Base-by-base conservation (phyloP, 2,329 filamentous ascomycete genomes). In the Cladosporium sphaerospermum region DNA sequence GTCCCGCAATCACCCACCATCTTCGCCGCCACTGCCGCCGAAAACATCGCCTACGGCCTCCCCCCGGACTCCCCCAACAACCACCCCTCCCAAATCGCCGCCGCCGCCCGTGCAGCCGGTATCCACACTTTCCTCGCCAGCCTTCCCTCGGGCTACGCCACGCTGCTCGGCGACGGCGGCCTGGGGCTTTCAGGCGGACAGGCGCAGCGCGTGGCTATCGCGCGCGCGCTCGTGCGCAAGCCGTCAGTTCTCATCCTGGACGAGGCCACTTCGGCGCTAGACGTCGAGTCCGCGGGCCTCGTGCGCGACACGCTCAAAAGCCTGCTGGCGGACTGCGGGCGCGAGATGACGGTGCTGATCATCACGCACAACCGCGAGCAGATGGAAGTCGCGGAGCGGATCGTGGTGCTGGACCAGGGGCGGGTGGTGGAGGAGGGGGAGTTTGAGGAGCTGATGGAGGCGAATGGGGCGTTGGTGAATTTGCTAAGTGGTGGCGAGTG, bases 11-110 rank as follows among this genome's bases (percentile, higher is more conserved):
- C 76, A 2, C 85, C 90, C 0, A 81, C 84, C 40, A 76, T 96
- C 2, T 96, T 97, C 67, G 88, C 90, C 0, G 78, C 79, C 16
- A 84, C 84, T 0, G 81, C 96, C 36, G 79, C 81, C 0, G 83
- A 85, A 7, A 97, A 97, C 64, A 95, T 97, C 53, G 73, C 75
- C 3, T 96, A 96, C 64, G 90, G 89, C 0, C 73, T 95, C 0
- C 72, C 78, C 0, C 71, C 77, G 2, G 66, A 70, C 3, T 84
- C 81, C 0, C 72, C 77, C 0, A 70, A 81, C 14, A 75, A 75
- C n/a, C 71, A 69, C 0, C 56, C 63, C 2, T 58, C 64, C 0
- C 66, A 60, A 14, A 79, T 88, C 16, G 67, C 66, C 9, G 71
- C 78, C 1, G 69, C 74, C 0, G 72, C 84, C 0, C 71, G 73